Percentiles rank a stretch among this genome's conserved stretches.
Evolutionary conservation across 257 asterid species (phyloP).

Genomic region (Agastache rugosa): DNA sequence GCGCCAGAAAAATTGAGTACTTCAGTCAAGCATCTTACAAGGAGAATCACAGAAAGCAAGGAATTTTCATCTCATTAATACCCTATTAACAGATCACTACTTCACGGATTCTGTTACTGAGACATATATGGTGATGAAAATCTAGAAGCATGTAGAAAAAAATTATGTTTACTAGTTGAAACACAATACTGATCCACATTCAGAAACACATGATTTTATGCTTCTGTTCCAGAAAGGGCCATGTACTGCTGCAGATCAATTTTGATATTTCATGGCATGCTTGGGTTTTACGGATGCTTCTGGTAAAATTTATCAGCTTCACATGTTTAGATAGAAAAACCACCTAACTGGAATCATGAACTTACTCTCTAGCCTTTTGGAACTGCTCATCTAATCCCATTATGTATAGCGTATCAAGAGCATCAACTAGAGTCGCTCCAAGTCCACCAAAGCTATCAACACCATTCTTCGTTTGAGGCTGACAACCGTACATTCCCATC

Average conservation of each 20-base stretch:
- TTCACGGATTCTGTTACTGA: slow-evolving; percentile 12
- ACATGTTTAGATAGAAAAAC: slow-evolving; percentile 2
- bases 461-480: slow-evolving; percentile 93
- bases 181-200: slow-evolving; percentile 8
- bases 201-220: not conserved
- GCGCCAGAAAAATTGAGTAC: slow-evolving; percentile 19
- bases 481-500: slow-evolving; percentile 43
- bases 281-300: slow-evolving; percentile 2
- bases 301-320: slow-evolving; percentile 9
- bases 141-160: slow-evolving; percentile 10
- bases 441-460: slow-evolving; percentile 99
- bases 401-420: slow-evolving; percentile 93
- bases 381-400: slow-evolving; percentile 98
- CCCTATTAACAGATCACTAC: slow-evolving; percentile 25
- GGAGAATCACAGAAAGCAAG: slow-evolving; percentile 29
- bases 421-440: slow-evolving; percentile 96
- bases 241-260: slow-evolving; percentile 10
- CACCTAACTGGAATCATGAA: slow-evolving; percentile 36
- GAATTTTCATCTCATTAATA: slow-evolving; percentile 24
- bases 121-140: slow-evolving; percentile 18
- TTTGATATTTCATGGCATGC: slow-evolving; percentile 16
- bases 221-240: slow-evolving; percentile 1
- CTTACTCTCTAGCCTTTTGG: slow-evolving; percentile 95
- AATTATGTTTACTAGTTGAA: slow-evolving; percentile 16
- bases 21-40: slow-evolving; percentile 19